phyloP scores from a whole-genome alignment of 768 basidiomycete genomes.

The Pleurotus djamor region DNA sequence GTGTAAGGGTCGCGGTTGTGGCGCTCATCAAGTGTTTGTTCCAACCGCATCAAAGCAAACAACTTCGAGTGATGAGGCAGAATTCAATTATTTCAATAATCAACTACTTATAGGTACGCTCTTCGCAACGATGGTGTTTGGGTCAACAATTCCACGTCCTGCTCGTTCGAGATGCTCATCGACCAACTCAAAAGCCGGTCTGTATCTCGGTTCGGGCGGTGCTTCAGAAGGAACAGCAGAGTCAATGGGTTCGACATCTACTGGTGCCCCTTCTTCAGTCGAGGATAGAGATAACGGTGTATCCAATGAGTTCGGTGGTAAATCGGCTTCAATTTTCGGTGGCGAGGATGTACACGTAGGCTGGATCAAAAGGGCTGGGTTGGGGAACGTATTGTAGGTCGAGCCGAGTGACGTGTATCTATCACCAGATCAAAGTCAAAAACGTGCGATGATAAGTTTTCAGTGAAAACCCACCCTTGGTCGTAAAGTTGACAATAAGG shows the following conservation, averaged over 20 bases:
- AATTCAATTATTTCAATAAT: too few species aligned
- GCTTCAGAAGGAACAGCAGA: not conserved
- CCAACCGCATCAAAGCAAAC: too few species aligned
- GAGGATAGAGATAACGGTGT: slow-evolving; percentile 9
- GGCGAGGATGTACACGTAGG: slow-evolving; percentile 11
- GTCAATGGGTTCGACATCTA: not conserved
- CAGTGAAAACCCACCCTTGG: slow-evolving; percentile 61
- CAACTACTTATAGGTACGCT: not conserved
- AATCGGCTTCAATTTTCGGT: not conserved
- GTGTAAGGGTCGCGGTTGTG: too few species aligned
- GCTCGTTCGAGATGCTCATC: slow-evolving; percentile 76
- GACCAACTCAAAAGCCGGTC: slow-evolving; percentile 78
- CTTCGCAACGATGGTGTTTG: not conserved
- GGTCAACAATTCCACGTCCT: slow-evolving; percentile 38
- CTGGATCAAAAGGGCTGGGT: slow-evolving; percentile 70
- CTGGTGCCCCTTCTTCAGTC: not conserved
- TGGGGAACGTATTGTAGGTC: slow-evolving; percentile 91
- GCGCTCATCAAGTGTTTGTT: too few species aligned
- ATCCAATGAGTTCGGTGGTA: slow-evolving; percentile 10
- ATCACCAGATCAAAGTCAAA: not conserved
- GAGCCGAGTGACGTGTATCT: slow-evolving; percentile 99
- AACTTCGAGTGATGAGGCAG: too few species aligned
- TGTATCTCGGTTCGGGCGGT: slow-evolving; percentile 35
- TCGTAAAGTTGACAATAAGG: slow-evolving; percentile 92
- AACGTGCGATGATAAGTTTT: not conserved